A percentile compares a stretch with the other conserved stretches of the same genome.
Evolutionary conservation across 805 yeast species (phyloP).

Genomic region (Lipomyces kockii): DNA sequence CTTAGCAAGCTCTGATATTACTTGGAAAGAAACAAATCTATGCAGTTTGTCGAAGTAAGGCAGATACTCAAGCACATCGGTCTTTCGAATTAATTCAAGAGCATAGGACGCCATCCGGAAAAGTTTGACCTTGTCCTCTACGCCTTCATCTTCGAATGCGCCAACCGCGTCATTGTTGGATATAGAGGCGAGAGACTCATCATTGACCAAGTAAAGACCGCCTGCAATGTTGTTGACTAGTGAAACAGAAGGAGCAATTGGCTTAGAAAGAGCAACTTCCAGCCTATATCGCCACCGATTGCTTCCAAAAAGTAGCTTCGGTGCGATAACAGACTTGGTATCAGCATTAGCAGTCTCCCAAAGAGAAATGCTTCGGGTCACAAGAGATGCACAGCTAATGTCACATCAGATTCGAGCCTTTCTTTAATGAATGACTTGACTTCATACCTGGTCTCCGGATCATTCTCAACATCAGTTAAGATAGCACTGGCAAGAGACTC

Average conservation of each 20-base stretch:
- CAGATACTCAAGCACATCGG: conserved; percentile 15
- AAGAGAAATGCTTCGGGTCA: conserved; percentile 20
- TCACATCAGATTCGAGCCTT: background rate
- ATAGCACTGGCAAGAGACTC: conserved; percentile 29
- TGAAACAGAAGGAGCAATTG: conserved; percentile 17
- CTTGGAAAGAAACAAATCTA: conserved; percentile 16
- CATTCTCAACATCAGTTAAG: conserved; percentile 26
- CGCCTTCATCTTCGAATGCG: background rate
- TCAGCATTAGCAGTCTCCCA: conserved; percentile 29
- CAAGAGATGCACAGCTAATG: conserved; percentile 21
- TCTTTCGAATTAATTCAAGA: conserved; percentile 14
- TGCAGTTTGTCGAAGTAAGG: conserved; percentile 12
- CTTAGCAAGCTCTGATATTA: conserved; percentile 29
- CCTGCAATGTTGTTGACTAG: conserved; percentile 30
- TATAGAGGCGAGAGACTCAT: background rate
- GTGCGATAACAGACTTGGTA: conserved; percentile 14
- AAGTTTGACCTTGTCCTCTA: conserved; percentile 13
- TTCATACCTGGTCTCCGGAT: conserved; percentile 17
- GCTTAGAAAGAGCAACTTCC: conserved; percentile 9
- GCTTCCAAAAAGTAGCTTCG: conserved; percentile 13
- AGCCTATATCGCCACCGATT: conserved; percentile 11
- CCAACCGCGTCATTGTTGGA: background rate
- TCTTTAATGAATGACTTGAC: background rate
- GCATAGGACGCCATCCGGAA: conserved; percentile 27
- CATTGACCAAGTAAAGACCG: conserved; percentile 19